Conservation (phyloP, 345 rosid genomes). For the Psidium guajava region DNA sequence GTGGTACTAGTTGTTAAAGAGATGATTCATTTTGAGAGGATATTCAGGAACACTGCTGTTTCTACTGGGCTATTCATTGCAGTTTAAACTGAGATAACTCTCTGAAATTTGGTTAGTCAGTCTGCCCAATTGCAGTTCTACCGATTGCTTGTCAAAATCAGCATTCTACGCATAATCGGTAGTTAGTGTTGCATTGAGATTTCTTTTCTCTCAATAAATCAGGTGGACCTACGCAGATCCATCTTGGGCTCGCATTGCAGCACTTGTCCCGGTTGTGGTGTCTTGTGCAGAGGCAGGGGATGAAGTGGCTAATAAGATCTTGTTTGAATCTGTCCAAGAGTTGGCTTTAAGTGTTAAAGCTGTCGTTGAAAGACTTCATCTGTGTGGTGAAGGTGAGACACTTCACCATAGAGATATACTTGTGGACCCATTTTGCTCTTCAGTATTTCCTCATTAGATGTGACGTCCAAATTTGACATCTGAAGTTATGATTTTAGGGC, state of each 20-base stretch:
- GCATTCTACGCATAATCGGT: not conserved
- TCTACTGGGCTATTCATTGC: not conserved
- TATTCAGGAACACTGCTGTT: not conserved
- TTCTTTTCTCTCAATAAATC: not conserved
- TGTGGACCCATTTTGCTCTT: not conserved
- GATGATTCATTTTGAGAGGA: not conserved
- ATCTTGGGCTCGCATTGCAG: constrained; percentile 78
- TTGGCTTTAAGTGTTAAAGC: constrained; percentile 68
- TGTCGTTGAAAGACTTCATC: constrained; percentile 51
- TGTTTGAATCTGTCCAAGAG: constrained; percentile 48
- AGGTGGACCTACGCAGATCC: constrained; percentile 83
- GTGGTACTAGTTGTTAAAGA: not conserved
- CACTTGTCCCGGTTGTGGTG: constrained; percentile 65
- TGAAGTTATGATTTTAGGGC: not conserved
- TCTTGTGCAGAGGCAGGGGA: constrained; percentile 71
- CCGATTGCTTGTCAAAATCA: not conserved
- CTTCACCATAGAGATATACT: not conserved
- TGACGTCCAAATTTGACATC: not conserved
- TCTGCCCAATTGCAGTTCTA: not conserved
- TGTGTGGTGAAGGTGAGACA: constrained; percentile 49
- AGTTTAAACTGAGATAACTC: not conserved
- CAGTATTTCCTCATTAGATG: not conserved
- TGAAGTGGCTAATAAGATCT: constrained; percentile 45
- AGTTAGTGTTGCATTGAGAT: not conserved
- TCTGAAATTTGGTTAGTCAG: not conserved